phyloP scores from a whole-genome alignment of 2,329 filamentous ascomycete species.

The Xylariaceae sp. region DNA sequence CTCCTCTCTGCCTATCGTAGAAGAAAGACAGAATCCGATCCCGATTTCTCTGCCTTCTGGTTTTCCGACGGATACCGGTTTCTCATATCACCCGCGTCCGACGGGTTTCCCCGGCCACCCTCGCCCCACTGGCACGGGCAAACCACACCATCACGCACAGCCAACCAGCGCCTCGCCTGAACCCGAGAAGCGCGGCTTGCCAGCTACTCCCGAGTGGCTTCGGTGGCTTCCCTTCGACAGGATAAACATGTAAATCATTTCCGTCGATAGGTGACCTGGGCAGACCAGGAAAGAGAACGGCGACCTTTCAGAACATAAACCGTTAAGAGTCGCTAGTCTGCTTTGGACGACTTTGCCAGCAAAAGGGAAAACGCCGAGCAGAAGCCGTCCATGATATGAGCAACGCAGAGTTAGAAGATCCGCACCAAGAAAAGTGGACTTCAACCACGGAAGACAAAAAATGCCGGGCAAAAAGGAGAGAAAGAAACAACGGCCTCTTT shows the following conservation, averaged over 20 bases:
- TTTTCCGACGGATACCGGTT: conserved; percentile 3
- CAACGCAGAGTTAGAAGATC: no score
- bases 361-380: no score
- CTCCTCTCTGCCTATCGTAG: conserved; percentile 18
- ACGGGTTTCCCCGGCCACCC: conserved; percentile 12
- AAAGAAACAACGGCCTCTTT: not conserved
- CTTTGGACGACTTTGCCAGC: no score
- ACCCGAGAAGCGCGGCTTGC: conserved; percentile 1
- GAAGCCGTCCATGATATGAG: no score
- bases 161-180: not conserved
- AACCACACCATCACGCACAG: not conserved
- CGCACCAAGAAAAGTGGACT: no score
- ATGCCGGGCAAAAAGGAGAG: not conserved
- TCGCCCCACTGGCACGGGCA: not conserved
- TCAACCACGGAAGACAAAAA: not conserved
- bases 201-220: conserved; percentile 18
- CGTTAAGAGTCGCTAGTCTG: no score
- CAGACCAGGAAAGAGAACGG: conserved; percentile 1
- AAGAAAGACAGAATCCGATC: conserved; percentile 10
- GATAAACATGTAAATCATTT: conserved; percentile 17
- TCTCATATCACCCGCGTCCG: conserved; percentile 3
- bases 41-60: conserved; percentile 1
- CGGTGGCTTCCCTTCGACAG: conserved; percentile 24
- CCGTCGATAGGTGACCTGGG: not conserved
- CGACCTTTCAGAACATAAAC: no score